These are phyloP conservation scores for Ophiosphaerella narmari DNA, from an alignment of 2,329 filamentous ascomycete genomes.

Conservation along the genomic window DNA sequence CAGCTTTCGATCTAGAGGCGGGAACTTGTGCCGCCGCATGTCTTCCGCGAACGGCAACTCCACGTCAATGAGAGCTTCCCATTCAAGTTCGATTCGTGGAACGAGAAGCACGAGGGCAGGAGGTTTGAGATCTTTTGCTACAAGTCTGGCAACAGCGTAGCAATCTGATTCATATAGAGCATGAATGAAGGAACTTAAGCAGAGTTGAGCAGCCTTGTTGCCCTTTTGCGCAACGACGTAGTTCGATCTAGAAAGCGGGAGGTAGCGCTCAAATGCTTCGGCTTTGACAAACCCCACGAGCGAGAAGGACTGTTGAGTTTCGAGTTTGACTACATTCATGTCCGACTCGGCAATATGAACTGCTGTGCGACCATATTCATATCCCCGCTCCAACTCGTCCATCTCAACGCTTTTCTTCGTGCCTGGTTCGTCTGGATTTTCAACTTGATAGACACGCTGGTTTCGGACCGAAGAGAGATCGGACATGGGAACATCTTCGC, in stretches of 20 bases:
- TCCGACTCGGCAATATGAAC: slow-evolving; percentile 89
- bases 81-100: slow-evolving; percentile 75
- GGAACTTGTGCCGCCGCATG: slow-evolving; percentile 86
- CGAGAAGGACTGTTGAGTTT: slow-evolving; percentile 74
- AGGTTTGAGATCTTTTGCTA: slow-evolving; percentile 80
- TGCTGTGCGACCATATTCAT: slow-evolving; percentile 88
- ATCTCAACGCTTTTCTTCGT: slow-evolving; percentile 81
- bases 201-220: slow-evolving; percentile 82
- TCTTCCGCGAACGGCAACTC: slow-evolving; percentile 94
- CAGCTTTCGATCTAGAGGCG: slow-evolving; percentile 82
- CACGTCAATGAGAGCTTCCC: slow-evolving; percentile 86
- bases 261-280: slow-evolving; percentile 79
- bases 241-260: slow-evolving; percentile 81
- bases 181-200: slow-evolving; percentile 86
- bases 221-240: slow-evolving; percentile 76
- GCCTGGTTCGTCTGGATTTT: slow-evolving; percentile 73
- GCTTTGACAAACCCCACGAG: slow-evolving; percentile 84
- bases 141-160: slow-evolving; percentile 84
- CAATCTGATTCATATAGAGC: slow-evolving; percentile 83
- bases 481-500: slow-evolving; percentile 42
- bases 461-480: slow-evolving; percentile 73
- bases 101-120: slow-evolving; percentile 78
- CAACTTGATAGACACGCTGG: slow-evolving; percentile 78
- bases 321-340: slow-evolving; percentile 83
- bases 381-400: slow-evolving; percentile 88